Percentiles rank a stretch among this genome's conserved stretches.
These are phyloP conservation scores for Nemania diffusa DNA, from an alignment of 2,329 filamentous ascomycete genomes.

Conservation along the genomic window DNA sequence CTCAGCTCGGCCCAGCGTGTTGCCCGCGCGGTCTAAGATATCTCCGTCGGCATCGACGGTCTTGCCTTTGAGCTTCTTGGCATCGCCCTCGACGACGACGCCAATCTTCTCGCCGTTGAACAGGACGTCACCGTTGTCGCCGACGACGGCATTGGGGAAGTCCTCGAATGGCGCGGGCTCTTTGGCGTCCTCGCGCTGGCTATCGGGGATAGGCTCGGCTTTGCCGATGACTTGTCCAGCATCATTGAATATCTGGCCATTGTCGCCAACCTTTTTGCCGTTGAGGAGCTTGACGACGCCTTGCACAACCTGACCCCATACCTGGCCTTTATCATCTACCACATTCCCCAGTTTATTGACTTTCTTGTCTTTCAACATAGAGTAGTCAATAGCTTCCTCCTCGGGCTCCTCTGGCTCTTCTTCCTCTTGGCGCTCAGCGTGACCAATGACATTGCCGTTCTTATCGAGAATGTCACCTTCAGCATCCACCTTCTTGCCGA, in stretches of 20 bases:
- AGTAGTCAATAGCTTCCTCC: constrained; percentile 56
- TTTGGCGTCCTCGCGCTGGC: constrained; percentile 60
- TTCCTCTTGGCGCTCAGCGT: constrained; percentile 49
- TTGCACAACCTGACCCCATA: constrained; percentile 71
- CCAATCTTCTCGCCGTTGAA: constrained; percentile 67
- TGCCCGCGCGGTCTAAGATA: constrained; percentile 73
- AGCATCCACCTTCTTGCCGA: constrained; percentile 51
- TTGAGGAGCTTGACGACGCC: constrained; percentile 72
- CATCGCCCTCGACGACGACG: constrained; percentile 70
- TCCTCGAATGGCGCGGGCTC: constrained; percentile 66
- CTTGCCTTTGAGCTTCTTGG: constrained; percentile 71
- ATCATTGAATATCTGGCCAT: constrained; percentile 78
- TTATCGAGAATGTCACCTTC: constrained; percentile 53
- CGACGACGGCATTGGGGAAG: constrained; percentile 65
- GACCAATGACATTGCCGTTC: constrained; percentile 50
- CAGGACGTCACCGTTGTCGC: constrained; percentile 63
- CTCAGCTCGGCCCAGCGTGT: constrained; percentile 73
- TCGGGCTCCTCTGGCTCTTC: constrained; percentile 50
- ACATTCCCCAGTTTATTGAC: constrained; percentile 70
- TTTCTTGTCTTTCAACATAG: constrained; percentile 62
- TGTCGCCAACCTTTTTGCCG: constrained; percentile 71
- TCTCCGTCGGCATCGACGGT: constrained; percentile 76
- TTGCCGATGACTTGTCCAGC: constrained; percentile 74
- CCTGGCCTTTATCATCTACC: constrained; percentile 62
- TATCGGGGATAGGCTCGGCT: constrained; percentile 70